A percentile compares a stretch with the other conserved stretches of the same genome.
phyloP scores from a whole-genome alignment of 2,329 filamentous ascomycete species.

The Pestalotiopsis sp. region DNA sequence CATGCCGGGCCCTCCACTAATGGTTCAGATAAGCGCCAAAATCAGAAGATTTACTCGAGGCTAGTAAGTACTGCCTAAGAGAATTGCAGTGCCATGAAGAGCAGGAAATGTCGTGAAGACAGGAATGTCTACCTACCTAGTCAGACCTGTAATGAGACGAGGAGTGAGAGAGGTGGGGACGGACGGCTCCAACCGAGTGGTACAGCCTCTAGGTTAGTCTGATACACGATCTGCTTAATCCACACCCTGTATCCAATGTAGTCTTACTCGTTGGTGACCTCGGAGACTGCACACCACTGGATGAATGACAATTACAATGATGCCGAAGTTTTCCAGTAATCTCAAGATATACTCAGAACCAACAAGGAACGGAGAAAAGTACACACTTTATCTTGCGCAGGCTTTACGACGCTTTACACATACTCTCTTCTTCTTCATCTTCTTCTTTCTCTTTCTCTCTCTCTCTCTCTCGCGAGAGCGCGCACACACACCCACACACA shows the following conservation, averaged over 20 bases:
- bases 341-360: not conserved
- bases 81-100: not conserved
- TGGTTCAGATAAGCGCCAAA: not conserved
- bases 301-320: not conserved
- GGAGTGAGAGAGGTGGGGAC: not conserved
- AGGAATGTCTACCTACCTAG: not conserved
- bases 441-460: too few relatives aligned
- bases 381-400: not conserved
- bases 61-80: not conserved
- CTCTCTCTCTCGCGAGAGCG: too few relatives aligned
- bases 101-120: not conserved
- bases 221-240: not conserved
- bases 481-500: too few relatives aligned
- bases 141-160: not conserved
- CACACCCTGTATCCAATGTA: not conserved
- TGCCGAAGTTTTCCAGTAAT: not conserved
- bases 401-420: not conserved
- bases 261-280: not conserved
- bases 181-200: not conserved
- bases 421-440: not conserved
- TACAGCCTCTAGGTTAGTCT: not conserved
- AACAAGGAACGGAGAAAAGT: not conserved
- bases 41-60: not conserved
- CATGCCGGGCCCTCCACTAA: not conserved
- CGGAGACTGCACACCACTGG: not conserved